Evolutionary conservation across 2,329 filamentous ascomycete genomes (phyloP), one percentile per base, ranked within the genome.

Genomic region (Venturia nashicola): DNA sequence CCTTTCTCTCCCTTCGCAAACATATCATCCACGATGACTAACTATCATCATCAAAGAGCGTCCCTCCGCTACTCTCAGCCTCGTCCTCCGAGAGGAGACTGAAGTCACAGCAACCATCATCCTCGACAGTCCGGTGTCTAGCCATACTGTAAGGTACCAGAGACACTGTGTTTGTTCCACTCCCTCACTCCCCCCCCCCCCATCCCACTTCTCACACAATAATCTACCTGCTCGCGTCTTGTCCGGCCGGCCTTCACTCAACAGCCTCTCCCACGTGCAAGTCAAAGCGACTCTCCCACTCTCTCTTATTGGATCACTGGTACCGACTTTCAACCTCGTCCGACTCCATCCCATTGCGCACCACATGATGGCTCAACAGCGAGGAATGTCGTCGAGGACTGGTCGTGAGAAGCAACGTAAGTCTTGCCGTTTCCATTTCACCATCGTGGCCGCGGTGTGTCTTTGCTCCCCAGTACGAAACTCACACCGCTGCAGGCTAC

Each of bases 331-430:
- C 51, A 36, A 36, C 51, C 51, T n/a, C 51, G 8, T 57, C 23
- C 51, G 14, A 34, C 27, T 6, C 51, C 51, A 20, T 12, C n/a
- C 39, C 23, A 39, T 18, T 46, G 46, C 46, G 23, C 18, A 16
- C 36, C 27, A 27, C 64, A 59, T 61, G 66, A 80, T 80, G 78
- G 77, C 78, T 59, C 76, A 78, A 70, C 71, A 76, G 68, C 72
- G 77, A 67, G 74, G 77, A 57, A 80, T 79, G 78, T 72, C 91
- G 79, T 90, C 89, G 67, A 84, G 89, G 71, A 86, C 84, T 63
- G 89, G 89, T 70, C 83, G 90, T 73, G 86, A 80, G 72, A 92
- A 92, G 73, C 90, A 94, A 77, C 85, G 89, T 91, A 81, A 36
- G 54, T 54, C 20, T 40, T 23, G 46, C 9, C 44, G 1, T 20